These are phyloP conservation scores for Akebia trifoliata DNA, from an alignment of 164 flowering plant species.

Conservation along the genomic window DNA sequence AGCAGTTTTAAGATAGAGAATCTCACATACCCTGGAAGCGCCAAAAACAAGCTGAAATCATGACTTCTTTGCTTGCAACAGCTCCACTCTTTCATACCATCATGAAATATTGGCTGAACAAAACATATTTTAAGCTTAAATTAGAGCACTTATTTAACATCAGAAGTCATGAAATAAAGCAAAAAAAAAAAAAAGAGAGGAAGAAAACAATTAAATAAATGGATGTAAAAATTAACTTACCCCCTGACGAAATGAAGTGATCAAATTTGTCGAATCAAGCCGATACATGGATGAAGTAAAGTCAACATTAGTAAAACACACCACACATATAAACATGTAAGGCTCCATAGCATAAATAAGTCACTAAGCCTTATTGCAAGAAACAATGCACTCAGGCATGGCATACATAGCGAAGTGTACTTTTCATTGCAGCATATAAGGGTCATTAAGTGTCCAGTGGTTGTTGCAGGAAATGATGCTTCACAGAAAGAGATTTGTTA, in stretches of 20 bases:
- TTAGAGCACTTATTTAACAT: background rate
- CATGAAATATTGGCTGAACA: constrained; percentile 90
- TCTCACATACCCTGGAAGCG: constrained; percentile 72
- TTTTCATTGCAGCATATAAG: background rate
- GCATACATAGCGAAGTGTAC: background rate
- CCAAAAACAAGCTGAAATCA: constrained; percentile 87
- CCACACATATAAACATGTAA: background rate
- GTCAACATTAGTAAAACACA: constrained; percentile 18
- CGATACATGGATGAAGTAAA: constrained; percentile 21
- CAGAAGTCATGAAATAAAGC: background rate
- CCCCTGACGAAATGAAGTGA: constrained; percentile 34
- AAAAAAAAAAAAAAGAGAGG: background rate
- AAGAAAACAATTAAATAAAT: background rate
- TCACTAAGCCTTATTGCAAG: background rate
- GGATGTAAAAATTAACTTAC: constrained; percentile 39
- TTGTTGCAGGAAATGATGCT: background rate
- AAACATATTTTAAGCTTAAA: background rate
- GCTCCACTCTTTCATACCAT: constrained; percentile 98
- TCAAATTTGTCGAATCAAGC: constrained; percentile 9
- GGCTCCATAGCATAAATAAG: background rate
- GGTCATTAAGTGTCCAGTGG: background rate
- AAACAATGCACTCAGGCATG: background rate
- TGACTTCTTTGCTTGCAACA: constrained; percentile 99
- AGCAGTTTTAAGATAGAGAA: background rate
- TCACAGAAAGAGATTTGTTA: background rate